Conservation (phyloP, 2,329 filamentous ascomycete species). For the Phialocephala sp. region DNA sequence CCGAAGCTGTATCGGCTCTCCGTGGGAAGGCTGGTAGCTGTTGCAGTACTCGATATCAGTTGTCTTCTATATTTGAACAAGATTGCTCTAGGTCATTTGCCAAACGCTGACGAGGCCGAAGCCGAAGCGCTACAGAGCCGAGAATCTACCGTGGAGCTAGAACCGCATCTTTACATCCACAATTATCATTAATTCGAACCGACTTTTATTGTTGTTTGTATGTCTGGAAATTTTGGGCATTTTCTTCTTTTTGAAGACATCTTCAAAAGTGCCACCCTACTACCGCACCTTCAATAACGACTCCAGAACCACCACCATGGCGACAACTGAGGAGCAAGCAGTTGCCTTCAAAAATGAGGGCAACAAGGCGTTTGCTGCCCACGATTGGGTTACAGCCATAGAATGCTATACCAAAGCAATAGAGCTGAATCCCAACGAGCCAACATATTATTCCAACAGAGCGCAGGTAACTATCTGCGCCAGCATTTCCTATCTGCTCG, state of each 20-base stretch:
- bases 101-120: background rate
- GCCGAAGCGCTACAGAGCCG: background rate
- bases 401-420: constrained; percentile 89
- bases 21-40: background rate
- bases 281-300: background rate
- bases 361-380: constrained; percentile 87
- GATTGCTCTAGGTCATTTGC: background rate
- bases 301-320: constrained; percentile 30
- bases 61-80: background rate
- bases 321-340: constrained; percentile 64
- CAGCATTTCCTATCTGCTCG: constrained; percentile 44
- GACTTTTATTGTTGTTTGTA: background rate
- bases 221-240: background rate
- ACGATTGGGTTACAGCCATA: constrained; percentile 85
- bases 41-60: background rate
- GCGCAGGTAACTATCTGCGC: constrained; percentile 72
- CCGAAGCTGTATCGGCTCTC: background rate
- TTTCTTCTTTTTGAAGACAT: background rate
- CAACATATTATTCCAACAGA: constrained; percentile 91
- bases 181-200: background rate
- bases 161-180: background rate
- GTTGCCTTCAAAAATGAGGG: constrained; percentile 89
- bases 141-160: background rate
- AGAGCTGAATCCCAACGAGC: constrained; percentile 79
- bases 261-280: background rate